These are phyloP conservation scores for Mimosa pudica DNA, from an alignment of 306 rosid species.

Conservation along the genomic window DNA sequence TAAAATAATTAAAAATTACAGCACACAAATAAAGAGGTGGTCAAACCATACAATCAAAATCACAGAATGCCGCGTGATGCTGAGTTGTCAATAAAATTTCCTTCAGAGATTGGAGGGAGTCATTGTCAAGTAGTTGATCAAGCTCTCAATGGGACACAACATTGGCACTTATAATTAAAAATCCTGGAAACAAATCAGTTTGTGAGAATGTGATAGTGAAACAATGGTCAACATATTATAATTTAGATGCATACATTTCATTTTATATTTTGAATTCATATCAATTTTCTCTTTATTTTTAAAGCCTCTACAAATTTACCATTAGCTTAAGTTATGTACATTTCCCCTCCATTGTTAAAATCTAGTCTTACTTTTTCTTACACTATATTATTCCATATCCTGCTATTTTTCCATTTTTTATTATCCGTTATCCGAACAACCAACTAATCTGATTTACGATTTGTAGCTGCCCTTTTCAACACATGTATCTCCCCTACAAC, in stretches of 20 bases:
- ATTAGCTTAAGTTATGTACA: background rate
- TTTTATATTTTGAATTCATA: background rate
- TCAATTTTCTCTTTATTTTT: background rate
- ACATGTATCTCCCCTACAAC: too few relatives aligned
- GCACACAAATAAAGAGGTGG: slow-evolving; percentile 33
- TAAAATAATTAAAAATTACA: slow-evolving; percentile 27
- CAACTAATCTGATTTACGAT: too few relatives aligned
- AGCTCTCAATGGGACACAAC: slow-evolving; percentile 42
- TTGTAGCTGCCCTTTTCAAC: too few relatives aligned
- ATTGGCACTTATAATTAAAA: slow-evolving; percentile 39
- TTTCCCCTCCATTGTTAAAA: background rate
- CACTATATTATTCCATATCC: too few relatives aligned
- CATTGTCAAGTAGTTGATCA: slow-evolving; percentile 27
- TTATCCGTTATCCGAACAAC: too few relatives aligned
- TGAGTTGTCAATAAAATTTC: slow-evolving; percentile 14
- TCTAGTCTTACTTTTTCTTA: too few relatives aligned
- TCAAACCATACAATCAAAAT: slow-evolving; percentile 40
- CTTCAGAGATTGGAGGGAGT: slow-evolving; percentile 32
- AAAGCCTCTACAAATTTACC: background rate
- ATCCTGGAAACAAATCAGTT: slow-evolving; percentile 49
- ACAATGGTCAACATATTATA: slow-evolving; percentile 5
- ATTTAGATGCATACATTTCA: too few relatives aligned
- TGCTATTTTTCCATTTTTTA: too few relatives aligned
- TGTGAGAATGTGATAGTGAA: slow-evolving; percentile 5
- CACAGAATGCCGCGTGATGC: slow-evolving; percentile 36